A percentile compares a stretch with the other conserved stretches of the same genome.
Evolutionary conservation across 306 rosid species (phyloP).

Genomic region (Argentina anserina): DNA sequence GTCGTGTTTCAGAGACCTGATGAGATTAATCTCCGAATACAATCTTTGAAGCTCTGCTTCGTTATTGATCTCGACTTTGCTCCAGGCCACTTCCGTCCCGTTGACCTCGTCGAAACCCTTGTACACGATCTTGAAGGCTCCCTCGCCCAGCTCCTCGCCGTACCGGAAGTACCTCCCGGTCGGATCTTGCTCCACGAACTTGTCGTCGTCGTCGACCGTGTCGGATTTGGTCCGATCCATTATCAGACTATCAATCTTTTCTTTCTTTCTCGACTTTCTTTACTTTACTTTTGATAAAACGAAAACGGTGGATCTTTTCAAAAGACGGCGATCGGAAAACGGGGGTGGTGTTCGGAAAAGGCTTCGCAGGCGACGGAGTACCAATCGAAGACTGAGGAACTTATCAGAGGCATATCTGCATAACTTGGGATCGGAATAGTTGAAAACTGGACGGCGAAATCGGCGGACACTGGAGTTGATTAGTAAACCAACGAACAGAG

Average conservation of each 20-base stretch:
- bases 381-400: neutral
- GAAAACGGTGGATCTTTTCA: neutral
- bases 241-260: neutral
- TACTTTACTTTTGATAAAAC: neutral
- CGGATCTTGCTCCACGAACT: conserved; percentile 65
- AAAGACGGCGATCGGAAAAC: neutral
- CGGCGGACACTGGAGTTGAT: no score
- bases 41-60: conserved; percentile 58
- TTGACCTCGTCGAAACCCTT: conserved; percentile 75
- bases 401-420: neutral
- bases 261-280: neutral
- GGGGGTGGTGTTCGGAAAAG: neutral
- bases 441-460: neutral
- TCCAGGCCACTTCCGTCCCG: conserved; percentile 95
- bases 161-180: conserved; percentile 63
- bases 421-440: neutral
- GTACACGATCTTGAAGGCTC: conserved; percentile 92
- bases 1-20: conserved; percentile 71
- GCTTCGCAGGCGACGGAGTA: neutral
- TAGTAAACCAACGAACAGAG: neutral
- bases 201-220: conserved; percentile 7
- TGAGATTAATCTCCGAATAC: conserved; percentile 73
- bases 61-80: conserved; percentile 55
- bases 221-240: neutral
- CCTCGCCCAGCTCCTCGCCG: conserved; percentile 73